These are phyloP conservation scores for Moesziomyces sp. DNA, from an alignment of 1,284 basidiomycete genomes.

Conservation along the genomic window DNA sequence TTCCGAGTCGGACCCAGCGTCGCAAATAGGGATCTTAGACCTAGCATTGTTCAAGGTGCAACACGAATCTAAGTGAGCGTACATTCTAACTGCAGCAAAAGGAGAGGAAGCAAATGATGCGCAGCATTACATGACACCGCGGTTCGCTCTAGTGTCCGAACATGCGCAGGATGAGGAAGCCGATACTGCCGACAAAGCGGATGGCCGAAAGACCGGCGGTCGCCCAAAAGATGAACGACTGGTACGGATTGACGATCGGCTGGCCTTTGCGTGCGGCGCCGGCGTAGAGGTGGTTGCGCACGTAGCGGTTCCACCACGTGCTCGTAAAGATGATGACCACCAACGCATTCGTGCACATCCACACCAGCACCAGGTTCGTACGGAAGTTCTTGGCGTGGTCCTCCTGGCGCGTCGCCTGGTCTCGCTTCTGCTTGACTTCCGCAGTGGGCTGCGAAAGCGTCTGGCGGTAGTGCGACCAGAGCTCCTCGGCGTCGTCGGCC, in stretches of 20 bases:
- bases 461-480: slow-evolving; percentile 65
- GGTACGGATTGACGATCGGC: slow-evolving; percentile 46
- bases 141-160: slow-evolving; percentile 37
- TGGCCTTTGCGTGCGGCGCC: slow-evolving; percentile 22
- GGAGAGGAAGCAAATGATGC: too few relatives aligned
- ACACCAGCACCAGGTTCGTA: slow-evolving; percentile 88
- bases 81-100: too few relatives aligned
- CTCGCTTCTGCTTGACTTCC: slow-evolving; percentile 42
- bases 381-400: slow-evolving; percentile 75
- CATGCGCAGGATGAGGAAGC: slow-evolving; percentile 45
- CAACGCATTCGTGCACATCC: slow-evolving; percentile 71
- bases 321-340: slow-evolving; percentile 58
- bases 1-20: too few relatives aligned
- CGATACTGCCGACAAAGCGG: slow-evolving; percentile 45
- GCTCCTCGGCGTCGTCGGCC: slow-evolving; percentile 56
- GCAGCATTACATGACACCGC: too few relatives aligned
- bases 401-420: slow-evolving; percentile 57
- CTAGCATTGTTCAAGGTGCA: too few relatives aligned
- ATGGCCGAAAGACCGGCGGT: slow-evolving; percentile 51
- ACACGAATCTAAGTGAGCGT: too few relatives aligned
- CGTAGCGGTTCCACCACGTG: slow-evolving; percentile 43
- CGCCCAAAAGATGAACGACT: slow-evolving; percentile 45
- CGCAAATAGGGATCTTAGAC: too few relatives aligned
- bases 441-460: slow-evolving; percentile 48
- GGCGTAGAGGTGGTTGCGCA: slow-evolving; percentile 34